Conservation (phyloP, 768 basidiomycete species). For the Pleurotus tuoliensis region DNA sequence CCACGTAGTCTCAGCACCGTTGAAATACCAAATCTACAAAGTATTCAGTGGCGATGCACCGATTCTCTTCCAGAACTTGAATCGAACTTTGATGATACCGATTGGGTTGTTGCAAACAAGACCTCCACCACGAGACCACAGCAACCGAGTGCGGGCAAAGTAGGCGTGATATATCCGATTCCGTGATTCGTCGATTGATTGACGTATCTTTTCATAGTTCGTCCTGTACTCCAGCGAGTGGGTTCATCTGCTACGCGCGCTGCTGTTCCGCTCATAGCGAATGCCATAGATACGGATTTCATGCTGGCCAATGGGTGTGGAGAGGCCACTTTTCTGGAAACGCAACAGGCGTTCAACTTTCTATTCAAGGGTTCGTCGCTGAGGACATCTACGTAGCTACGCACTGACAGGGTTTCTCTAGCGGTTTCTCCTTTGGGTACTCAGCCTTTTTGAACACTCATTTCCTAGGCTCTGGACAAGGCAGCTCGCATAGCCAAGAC, state of each 20-base stretch:
- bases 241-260: background rate
- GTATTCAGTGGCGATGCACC: conserved; percentile 50
- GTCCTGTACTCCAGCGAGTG: conserved; percentile 29
- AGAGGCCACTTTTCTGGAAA: conserved; percentile 40
- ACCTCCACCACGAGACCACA: conserved; percentile 54
- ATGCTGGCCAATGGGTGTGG: conserved; percentile 39
- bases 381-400: background rate
- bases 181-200: background rate
- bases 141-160: conserved; percentile 55
- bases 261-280: too few species aligned
- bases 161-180: conserved; percentile 21
- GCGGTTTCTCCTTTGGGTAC: conserved; percentile 41
- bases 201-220: conserved; percentile 12
- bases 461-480: conserved; percentile 39
- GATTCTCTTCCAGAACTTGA: conserved; percentile 61
- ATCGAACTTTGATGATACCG: conserved; percentile 47
- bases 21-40: conserved; percentile 33
- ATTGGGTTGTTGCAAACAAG: conserved; percentile 57
- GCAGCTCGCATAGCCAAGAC: conserved; percentile 27
- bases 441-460: conserved; percentile 38
- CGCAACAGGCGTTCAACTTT: conserved; percentile 35
- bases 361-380: conserved; percentile 32
- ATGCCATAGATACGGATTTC: conserved; percentile 24
- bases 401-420: conserved; percentile 3
- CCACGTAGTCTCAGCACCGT: conserved; percentile 27